Evolutionary conservation across 768 basidiomycete species (phyloP).

Genomic region (Russula earlei): DNA sequence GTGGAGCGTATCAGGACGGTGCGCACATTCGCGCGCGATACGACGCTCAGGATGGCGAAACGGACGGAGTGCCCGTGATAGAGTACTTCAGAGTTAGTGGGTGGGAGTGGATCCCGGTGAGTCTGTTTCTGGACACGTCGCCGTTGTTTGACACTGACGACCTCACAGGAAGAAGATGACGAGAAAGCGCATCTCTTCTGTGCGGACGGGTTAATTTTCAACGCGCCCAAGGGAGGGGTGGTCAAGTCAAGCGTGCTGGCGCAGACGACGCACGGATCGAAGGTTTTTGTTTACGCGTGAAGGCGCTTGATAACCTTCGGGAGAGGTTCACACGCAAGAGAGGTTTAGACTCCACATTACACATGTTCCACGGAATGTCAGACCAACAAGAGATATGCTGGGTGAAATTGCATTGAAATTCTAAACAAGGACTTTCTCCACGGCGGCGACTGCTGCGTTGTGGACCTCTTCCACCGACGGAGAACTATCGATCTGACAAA

Average conservation of each 20-base stretch:
- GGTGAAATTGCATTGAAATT: neutral
- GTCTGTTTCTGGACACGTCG: constrained; percentile 21
- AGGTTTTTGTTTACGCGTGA: constrained; percentile 43
- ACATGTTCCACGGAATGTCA: neutral
- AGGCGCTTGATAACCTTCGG: neutral
- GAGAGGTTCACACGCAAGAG: neutral
- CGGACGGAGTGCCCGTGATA: constrained; percentile 46
- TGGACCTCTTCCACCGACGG: constrained; percentile 66
- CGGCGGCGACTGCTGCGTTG: constrained; percentile 42
- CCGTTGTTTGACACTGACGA: neutral
- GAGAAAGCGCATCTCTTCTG: constrained; percentile 63
- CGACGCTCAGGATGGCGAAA: constrained; percentile 36
- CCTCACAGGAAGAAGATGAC: constrained; percentile 47
- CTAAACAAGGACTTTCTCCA: constrained; percentile 38
- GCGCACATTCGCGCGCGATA: constrained; percentile 53
- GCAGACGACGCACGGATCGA: constrained; percentile 27
- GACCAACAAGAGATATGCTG: neutral
- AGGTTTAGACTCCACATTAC: neutral
- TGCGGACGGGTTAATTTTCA: constrained; percentile 64
- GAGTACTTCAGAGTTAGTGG: constrained; percentile 73
- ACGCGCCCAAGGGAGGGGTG: constrained; percentile 51
- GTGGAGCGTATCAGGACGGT: constrained; percentile 71
- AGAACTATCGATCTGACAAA: constrained; percentile 57
- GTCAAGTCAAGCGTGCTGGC: constrained; percentile 40
- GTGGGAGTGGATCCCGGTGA: constrained; percentile 84